Percentiles rank a stretch among this genome's conserved stretches.
Evolutionary conservation across 495 filamentous ascomycete genomes (phyloP).

Genomic region (Parmelia sp.): DNA sequence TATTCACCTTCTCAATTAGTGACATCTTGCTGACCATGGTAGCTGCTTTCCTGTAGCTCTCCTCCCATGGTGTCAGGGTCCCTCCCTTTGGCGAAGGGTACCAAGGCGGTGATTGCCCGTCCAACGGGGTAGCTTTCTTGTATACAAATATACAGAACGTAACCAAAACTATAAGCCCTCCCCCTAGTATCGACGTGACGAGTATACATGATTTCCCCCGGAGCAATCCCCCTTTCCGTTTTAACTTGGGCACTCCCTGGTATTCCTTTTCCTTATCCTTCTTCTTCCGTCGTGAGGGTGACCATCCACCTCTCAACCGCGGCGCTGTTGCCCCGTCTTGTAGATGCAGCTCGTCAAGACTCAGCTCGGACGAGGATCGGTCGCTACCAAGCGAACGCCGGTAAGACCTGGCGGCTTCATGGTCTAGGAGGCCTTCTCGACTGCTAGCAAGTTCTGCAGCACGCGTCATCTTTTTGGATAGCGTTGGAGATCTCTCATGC

Average conservation of each 20-base stretch:
- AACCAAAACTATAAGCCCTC: slow-evolving; percentile 8
- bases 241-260: slow-evolving; percentile 4
- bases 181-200: slow-evolving; percentile 15
- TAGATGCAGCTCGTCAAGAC: slow-evolving; percentile 18
- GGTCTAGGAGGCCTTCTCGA: slow-evolving; percentile 20
- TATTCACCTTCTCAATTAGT: slow-evolving; percentile 85
- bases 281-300: slow-evolving; percentile 9
- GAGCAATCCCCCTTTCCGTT: slow-evolving; percentile 20
- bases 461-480: slow-evolving; percentile 8
- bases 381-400: slow-evolving; percentile 39
- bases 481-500: neutral
- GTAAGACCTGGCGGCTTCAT: slow-evolving; percentile 11
- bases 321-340: slow-evolving; percentile 8
- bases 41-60: slow-evolving; percentile 75
- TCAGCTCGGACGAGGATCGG: slow-evolving; percentile 15
- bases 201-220: slow-evolving; percentile 20
- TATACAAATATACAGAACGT: slow-evolving; percentile 10
- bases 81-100: slow-evolving; percentile 81
- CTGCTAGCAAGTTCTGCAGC: slow-evolving; percentile 15
- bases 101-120: slow-evolving; percentile 59
- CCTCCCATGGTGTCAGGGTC: slow-evolving; percentile 62
- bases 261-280: slow-evolving; percentile 12
- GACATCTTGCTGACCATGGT: slow-evolving; percentile 76
- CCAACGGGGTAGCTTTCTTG: slow-evolving; percentile 13
- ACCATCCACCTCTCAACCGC: slow-evolving; percentile 19